Evolutionary conservation across 257 asterid genomes (phyloP).

Genomic region (Ilex asprella): DNA sequence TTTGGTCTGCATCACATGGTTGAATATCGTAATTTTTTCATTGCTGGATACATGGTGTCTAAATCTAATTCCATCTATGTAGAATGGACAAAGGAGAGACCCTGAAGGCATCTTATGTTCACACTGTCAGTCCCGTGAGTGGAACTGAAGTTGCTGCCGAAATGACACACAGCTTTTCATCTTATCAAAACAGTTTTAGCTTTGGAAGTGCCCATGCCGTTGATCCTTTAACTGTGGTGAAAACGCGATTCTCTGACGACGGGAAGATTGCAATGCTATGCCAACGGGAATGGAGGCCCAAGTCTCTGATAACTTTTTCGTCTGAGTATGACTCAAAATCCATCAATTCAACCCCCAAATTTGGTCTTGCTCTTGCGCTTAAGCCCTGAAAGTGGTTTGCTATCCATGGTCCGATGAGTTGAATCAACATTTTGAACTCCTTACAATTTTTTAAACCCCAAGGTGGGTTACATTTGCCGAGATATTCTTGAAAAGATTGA

Average conservation of each 20-base stretch:
- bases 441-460: conserved; percentile 13
- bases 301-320: conserved; percentile 63
- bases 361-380: conserved; percentile 67
- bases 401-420: conserved; percentile 12
- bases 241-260: conserved; percentile 61
- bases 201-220: conserved; percentile 56
- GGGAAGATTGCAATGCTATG: conserved; percentile 60
- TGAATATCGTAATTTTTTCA: no score
- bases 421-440: conserved; percentile 12
- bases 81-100: conserved; percentile 82
- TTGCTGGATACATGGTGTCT: neutral
- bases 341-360: conserved; percentile 38
- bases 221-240: conserved; percentile 53
- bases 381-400: conserved; percentile 52
- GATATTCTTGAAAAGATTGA: no score
- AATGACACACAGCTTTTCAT: conserved; percentile 65
- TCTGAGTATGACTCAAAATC: conserved; percentile 72
- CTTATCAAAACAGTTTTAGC: conserved; percentile 63
- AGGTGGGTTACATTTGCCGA: conserved; percentile 18
- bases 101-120: conserved; percentile 70
- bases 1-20: neutral
- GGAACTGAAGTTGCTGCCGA: conserved; percentile 82
- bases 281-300: conserved; percentile 85
- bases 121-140: conserved; percentile 36
- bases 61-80: conserved; percentile 5